Base-by-base conservation (phyloP, 768 basidiomycete species). In the Agaricus blazei region DNA sequence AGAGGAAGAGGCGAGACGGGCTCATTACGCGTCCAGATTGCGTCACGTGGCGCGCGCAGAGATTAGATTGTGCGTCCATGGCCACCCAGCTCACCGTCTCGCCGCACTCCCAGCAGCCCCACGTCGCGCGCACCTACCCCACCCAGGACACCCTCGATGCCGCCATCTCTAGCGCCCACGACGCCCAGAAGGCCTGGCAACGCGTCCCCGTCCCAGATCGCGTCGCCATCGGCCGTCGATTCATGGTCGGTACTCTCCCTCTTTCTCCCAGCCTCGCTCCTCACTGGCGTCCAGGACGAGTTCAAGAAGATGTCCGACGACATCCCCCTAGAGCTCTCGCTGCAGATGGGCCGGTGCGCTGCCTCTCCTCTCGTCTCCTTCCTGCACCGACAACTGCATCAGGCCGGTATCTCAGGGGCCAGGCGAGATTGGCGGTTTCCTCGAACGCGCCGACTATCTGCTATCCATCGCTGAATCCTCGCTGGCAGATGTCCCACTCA, bases 341-440 rank as follows among this genome's bases (percentile, higher is more conserved):
- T 85, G 51, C 91, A 97, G 71, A 98, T 99, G 89, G 96, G 96
- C 37, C 76, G 93, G 92, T 92, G 58, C 43, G 51, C 50, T n/a
- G 42, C 40, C 14, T 49, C 45, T 37, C 41, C 53, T 19, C 48
- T 26, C 34, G 37, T 3, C 5, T 28, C 31, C 45, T 15, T n/a
- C 47, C 4, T 9, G 34, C 6, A 27, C 11, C 29, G 43, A 50
- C 37, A 11, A 36, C 15, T 19, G n/a, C 44, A 51, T 15, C 57
- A 93, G 94, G 44, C 96, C 96, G 0, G 77, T 92, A 48, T 79
- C 83, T 0, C 92, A 94, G 66, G 75, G 76, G 37, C 70, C 83
- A 11, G 90, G 90, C 6, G 96, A 98, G 68, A 75, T 96, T 38
- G 76, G 79, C 27, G 93, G 93, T 0, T 83, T 89, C 42, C 66